These are phyloP conservation scores for Trichophyton equinum DNA, from an alignment of 2,329 filamentous ascomycete species.

Conservation along the genomic window DNA sequence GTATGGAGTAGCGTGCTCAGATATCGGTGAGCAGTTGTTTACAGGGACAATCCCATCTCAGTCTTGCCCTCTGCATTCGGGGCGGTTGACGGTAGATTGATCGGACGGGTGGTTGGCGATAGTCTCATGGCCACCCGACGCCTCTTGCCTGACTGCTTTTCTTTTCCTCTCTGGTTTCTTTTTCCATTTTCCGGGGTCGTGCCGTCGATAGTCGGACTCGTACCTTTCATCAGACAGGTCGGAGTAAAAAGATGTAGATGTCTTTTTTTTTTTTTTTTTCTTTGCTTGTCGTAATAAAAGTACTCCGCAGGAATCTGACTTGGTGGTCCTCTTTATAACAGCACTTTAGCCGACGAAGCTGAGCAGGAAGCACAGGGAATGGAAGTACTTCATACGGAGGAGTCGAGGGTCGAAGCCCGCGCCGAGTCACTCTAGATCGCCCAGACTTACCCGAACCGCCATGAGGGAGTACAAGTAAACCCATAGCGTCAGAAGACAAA, in stretches of 20 bases:
- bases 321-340: neutral
- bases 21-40: neutral
- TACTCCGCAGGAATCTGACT: neutral
- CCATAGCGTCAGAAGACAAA: neutral
- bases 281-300: neutral
- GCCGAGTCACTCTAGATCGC: neutral
- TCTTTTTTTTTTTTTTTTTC: neutral
- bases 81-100: neutral
- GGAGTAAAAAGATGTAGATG: neutral
- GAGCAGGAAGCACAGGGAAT: no score
- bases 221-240: neutral
- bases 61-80: neutral
- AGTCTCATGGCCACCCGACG: constrained; percentile 4
- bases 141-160: neutral
- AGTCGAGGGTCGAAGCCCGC: neutral
- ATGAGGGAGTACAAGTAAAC: neutral
- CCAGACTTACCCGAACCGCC: neutral
- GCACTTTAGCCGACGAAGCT: no score
- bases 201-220: neutral
- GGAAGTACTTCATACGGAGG: no score
- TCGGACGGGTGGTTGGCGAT: neutral
- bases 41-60: neutral
- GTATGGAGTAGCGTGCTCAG: constrained; percentile 4
- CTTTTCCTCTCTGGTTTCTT: neutral
- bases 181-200: neutral